Percentiles rank a stretch among this genome's conserved stretches.
Conservation (phyloP, 2,329 filamentous ascomycete species). For the Penicillium sp. region DNA sequence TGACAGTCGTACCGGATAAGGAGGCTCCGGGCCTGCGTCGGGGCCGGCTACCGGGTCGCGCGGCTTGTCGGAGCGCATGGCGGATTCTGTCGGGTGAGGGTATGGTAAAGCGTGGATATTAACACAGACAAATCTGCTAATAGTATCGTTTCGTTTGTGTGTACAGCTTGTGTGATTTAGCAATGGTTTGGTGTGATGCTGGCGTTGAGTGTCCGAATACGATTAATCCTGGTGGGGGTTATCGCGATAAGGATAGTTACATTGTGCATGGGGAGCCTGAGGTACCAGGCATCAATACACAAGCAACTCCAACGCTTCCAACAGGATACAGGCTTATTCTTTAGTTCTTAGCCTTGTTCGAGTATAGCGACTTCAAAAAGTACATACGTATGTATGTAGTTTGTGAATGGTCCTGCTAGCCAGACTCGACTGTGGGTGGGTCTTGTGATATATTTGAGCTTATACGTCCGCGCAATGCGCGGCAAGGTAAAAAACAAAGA, state of each 20-base stretch:
- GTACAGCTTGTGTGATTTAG: conserved; percentile 1
- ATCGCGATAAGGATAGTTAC: conserved; percentile 7
- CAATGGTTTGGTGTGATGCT: background rate
- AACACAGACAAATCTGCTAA: background rate
- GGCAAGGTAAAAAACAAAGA: no score
- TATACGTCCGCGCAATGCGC: no score
- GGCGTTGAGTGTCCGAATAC: background rate
- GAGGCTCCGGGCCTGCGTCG: conserved; percentile 67
- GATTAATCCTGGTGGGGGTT: conserved; percentile 9
- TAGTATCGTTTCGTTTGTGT: background rate
- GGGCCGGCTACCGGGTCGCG: conserved; percentile 72
- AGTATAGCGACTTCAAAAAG: no score
- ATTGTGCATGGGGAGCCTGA: background rate
- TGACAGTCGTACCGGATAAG: conserved; percentile 79
- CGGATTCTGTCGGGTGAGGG: background rate
- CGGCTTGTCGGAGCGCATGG: conserved; percentile 49
- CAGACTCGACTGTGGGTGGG: no score
- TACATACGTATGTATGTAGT: no score
- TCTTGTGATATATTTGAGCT: no score
- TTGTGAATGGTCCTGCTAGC: no score
- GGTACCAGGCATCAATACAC: background rate
- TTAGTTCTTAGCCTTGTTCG: no score
- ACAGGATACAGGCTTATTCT: no score
- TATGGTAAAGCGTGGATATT: background rate
- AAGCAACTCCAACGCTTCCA: background rate